Conservation (phyloP, 2,329 filamentous ascomycete genomes). For the Monosporascus sp. region DNA sequence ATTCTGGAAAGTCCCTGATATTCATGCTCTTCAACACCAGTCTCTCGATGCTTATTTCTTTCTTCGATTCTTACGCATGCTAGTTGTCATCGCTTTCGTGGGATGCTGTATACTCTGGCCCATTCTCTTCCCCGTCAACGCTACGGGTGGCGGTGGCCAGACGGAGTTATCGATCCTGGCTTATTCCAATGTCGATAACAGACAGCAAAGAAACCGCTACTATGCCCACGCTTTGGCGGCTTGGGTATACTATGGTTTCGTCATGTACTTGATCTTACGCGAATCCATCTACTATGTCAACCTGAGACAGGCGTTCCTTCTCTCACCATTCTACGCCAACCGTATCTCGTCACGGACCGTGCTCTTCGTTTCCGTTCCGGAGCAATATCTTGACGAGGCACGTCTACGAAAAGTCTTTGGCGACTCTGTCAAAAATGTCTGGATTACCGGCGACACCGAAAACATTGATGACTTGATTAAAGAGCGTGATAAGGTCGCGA, state of each 20-base stretch:
- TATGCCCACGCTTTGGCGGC: conserved; percentile 78
- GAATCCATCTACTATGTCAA: conserved; percentile 92
- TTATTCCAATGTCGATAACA: conserved; percentile 66
- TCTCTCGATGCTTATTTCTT: conserved; percentile 91
- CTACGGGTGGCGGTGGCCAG: conserved; percentile 65
- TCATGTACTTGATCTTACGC: conserved; percentile 82
- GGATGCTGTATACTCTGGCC: conserved; percentile 85
- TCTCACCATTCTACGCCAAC: conserved; percentile 77
- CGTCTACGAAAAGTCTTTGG: conserved; percentile 78
- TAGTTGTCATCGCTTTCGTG: conserved; percentile 71
- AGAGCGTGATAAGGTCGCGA: conserved; percentile 72
- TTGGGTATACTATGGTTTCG: conserved; percentile 81
- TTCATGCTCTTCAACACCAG: conserved; percentile 80
- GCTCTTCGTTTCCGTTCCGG: conserved; percentile 79
- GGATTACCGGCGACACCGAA: conserved; percentile 73
- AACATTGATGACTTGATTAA: conserved; percentile 76
- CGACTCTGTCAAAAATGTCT: conserved; percentile 73
- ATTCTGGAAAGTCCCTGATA: conserved; percentile 67
- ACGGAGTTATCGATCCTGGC: conserved; percentile 70
- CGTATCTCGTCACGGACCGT: conserved; percentile 88
- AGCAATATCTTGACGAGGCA: conserved; percentile 70
- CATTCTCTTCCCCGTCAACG: conserved; percentile 78
- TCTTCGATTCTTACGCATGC: conserved; percentile 78
- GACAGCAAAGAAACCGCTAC: conserved; percentile 54
- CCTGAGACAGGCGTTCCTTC: conserved; percentile 83